Evolutionary conservation across 495 filamentous ascomycete species (phyloP).

Genomic region (Glonium stellatum): DNA sequence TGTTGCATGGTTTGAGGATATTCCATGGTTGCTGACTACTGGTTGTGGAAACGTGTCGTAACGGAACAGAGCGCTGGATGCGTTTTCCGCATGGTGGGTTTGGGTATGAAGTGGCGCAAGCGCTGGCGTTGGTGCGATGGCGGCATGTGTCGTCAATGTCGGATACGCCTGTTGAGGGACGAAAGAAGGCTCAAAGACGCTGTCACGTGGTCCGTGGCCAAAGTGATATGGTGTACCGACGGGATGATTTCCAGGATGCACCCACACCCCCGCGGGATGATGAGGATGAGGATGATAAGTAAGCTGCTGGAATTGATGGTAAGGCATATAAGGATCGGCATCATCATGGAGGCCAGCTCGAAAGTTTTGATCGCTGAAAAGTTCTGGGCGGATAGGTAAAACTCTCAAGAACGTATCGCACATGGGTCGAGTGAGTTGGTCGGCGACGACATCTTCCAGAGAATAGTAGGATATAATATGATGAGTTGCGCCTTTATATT

Average conservation of each 20-base stretch:
- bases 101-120: neutral
- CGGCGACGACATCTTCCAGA: conserved; percentile 62
- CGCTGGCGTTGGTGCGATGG: neutral
- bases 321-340: neutral
- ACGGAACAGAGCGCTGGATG: neutral
- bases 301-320: neutral
- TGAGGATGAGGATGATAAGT: too few relatives aligned
- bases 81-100: neutral
- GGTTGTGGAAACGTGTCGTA: neutral
- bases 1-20: too few relatives aligned
- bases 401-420: conserved; percentile 40
- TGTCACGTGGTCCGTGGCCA: neutral
- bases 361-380: neutral
- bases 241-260: neutral
- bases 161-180: neutral
- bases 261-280: too few relatives aligned
- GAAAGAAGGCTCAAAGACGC: neutral
- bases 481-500: conserved; percentile 59
- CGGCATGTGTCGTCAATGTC: neutral
- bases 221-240: neutral
- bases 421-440: conserved; percentile 53
- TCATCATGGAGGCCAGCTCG: neutral
- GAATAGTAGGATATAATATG: conserved; percentile 88
- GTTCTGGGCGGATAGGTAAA: neutral
- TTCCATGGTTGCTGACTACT: neutral